Percentiles rank a stretch among this genome's conserved stretches.
Evolutionary conservation across 2,329 filamentous ascomycete genomes (phyloP).

Genomic region (Cladorrhinum sp.): DNA sequence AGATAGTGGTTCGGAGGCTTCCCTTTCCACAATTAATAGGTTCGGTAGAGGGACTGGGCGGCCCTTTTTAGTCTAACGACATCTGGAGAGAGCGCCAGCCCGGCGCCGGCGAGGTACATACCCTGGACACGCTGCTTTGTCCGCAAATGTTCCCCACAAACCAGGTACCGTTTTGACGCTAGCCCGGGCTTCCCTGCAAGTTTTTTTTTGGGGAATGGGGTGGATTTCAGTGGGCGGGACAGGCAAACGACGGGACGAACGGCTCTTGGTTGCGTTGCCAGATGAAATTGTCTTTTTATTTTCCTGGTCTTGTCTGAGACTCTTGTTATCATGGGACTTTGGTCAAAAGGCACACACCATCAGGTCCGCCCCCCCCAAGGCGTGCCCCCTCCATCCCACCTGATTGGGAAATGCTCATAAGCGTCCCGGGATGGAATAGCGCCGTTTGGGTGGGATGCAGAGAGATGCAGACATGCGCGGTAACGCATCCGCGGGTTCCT

Average conservation of each 20-base stretch:
- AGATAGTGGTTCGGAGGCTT: slow-evolving; percentile 7
- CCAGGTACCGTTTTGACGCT: slow-evolving; percentile 16
- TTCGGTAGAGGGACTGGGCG: not conserved
- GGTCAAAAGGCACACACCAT: not conserved
- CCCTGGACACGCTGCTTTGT: slow-evolving; percentile 9
- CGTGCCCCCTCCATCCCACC: not conserved
- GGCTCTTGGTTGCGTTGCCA: not conserved
- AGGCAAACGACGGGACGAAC: not conserved
- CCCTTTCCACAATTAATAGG: slow-evolving; percentile 14
- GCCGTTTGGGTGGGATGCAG: not conserved
- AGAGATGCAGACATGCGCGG: not conserved
- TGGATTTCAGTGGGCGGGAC: not conserved
- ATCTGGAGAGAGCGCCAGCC: slow-evolving; percentile 5
- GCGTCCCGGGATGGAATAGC: not conserved
- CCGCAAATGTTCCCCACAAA: slow-evolving; percentile 13
- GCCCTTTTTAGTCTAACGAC: slow-evolving; percentile 9
- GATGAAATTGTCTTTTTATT: not conserved
- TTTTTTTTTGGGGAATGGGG: not conserved
- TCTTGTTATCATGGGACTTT: not conserved
- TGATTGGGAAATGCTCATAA: not conserved
- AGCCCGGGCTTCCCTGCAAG: slow-evolving; percentile 11
- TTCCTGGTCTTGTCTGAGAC: not conserved
- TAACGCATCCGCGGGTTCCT: not conserved
- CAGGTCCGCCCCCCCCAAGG: not conserved
- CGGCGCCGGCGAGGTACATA: slow-evolving; percentile 14